These are phyloP conservation scores for Raddia guianensis DNA, from an alignment of 176 grass and related monocot genomes.

Conservation along the genomic window DNA sequence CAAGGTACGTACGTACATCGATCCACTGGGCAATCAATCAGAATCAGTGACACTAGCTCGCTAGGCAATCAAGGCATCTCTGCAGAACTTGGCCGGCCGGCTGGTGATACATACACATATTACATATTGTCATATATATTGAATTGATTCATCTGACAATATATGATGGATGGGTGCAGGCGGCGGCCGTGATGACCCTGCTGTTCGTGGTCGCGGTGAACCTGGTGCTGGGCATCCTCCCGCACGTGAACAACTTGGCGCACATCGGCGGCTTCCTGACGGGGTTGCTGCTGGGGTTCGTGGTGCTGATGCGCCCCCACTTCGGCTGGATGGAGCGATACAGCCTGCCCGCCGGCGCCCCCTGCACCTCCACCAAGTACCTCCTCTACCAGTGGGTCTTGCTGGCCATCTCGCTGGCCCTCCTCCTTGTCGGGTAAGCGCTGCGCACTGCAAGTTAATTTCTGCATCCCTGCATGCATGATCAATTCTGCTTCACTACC, in stretches of 20 bases:
- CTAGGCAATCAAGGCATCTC: neutral
- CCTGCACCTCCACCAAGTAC: slow-evolving; percentile 60
- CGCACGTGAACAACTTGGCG: slow-evolving; percentile 87
- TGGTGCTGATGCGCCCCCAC: slow-evolving; percentile 73
- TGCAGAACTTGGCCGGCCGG: neutral
- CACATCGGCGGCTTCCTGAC: slow-evolving; percentile 82
- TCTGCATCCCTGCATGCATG: too few relatives aligned
- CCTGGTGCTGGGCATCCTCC: slow-evolving; percentile 85
- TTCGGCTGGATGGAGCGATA: slow-evolving; percentile 73
- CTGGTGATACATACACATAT: too few relatives aligned
- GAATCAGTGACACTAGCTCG: too few relatives aligned
- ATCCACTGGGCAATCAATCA: too few relatives aligned
- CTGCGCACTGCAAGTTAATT: neutral
- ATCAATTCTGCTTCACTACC: too few relatives aligned
- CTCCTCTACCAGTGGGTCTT: slow-evolving; percentile 71
- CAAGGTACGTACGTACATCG: slow-evolving; percentile 46
- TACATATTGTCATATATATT: too few relatives aligned
- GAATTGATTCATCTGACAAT: neutral
- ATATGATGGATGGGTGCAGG: slow-evolving; percentile 25
- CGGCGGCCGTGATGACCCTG: slow-evolving; percentile 64
- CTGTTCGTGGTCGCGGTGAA: slow-evolving; percentile 76
- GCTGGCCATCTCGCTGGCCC: slow-evolving; percentile 38
- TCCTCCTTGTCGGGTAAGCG: slow-evolving; percentile 64
- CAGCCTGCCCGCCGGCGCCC: slow-evolving; percentile 45
- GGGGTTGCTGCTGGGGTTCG: slow-evolving; percentile 85